Evolutionary conservation across 208 protist species (phyloP).

Genomic region (Leishmania lainsoni): DNA sequence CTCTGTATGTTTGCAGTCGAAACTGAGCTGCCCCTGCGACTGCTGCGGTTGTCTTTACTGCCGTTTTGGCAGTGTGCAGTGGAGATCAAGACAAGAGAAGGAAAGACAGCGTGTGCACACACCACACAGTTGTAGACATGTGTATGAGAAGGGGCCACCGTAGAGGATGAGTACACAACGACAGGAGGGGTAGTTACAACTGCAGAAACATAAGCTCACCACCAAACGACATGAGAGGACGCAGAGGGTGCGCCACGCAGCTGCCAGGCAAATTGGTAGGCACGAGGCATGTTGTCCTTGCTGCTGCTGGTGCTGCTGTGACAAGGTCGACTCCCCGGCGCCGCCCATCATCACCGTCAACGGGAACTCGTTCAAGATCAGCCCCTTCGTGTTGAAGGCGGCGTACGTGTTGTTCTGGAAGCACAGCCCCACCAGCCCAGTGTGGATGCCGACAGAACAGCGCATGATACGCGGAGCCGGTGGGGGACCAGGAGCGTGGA

Average conservation of each 20-base stretch:
- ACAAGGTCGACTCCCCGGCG: conserved; percentile 17
- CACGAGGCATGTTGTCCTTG: conserved; percentile 1
- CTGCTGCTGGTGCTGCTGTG: conserved; percentile 14
- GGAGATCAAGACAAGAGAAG: background rate
- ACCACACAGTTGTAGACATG: background rate
- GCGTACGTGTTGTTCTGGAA: conserved; percentile 82
- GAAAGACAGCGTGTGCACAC: background rate
- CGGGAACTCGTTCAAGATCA: conserved; percentile 55
- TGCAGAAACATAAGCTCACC: conserved; percentile 81
- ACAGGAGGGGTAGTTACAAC: conserved; percentile 22
- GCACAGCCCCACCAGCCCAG: conserved; percentile 67
- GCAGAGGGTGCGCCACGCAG: conserved; percentile 76
- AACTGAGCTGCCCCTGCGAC: background rate
- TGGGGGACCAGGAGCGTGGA: background rate
- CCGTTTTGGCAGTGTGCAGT: background rate
- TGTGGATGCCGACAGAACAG: conserved; percentile 75
- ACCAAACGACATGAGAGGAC: conserved; percentile 70
- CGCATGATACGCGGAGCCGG: conserved; percentile 44
- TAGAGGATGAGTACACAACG: background rate
- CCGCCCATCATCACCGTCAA: conserved; percentile 33
- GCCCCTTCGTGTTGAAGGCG: conserved; percentile 68
- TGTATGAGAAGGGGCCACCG: background rate
- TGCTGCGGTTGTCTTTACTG: background rate
- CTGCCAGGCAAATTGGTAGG: conserved; percentile 39
- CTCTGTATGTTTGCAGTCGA: background rate